Evolutionary conservation across 306 rosid species (phyloP), one percentile per base, ranked within the genome.

Genomic region (Abrus precatorius): DNA sequence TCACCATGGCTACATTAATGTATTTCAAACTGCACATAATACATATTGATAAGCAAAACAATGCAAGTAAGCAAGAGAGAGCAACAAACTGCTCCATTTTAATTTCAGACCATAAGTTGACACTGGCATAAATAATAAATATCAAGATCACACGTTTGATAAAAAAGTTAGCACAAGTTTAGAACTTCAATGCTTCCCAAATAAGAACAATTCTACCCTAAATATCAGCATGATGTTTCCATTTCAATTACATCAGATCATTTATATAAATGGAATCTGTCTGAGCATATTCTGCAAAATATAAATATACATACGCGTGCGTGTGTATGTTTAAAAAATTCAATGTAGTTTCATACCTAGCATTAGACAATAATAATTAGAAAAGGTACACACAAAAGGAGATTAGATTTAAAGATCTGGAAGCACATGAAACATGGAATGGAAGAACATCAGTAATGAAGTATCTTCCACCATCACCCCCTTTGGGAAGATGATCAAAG

Each of bases 1-100:
- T 96, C 88, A 96, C 98, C 99, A 96, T 96, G 29, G 98, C 99
- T 49, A 96, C 97, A 84, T 96, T 96, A 82, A 93, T 96, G 89
- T 96, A 93, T 91, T 86, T 96, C 90, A 96, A 90, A 87, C 99
- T 96, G 98, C 96, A 89, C 69, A 82, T 33, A 74, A 59, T 71
- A 78, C 80, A 45, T 72, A 83, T 12, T 45, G 67, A 69, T 82
- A 41, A 83, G 72, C 11, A 53, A 73, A 62, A 45, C 5, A 72
- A 29, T 72, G 28, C 43, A 30, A 73, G 33, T 12, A 43, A 69
- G 40, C 50, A 28, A 56, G 45, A 61, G 48, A 20, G 9, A 69
- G 14, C 7, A 61, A 71, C 9, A 47, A 75, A 69, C 60, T 36
- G 62, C 43, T 29, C 47, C 11, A 12, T 9, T 73, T 12, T 55